Conservation (phyloP, 768 basidiomycete genomes). For the Trametes sanguinea region DNA sequence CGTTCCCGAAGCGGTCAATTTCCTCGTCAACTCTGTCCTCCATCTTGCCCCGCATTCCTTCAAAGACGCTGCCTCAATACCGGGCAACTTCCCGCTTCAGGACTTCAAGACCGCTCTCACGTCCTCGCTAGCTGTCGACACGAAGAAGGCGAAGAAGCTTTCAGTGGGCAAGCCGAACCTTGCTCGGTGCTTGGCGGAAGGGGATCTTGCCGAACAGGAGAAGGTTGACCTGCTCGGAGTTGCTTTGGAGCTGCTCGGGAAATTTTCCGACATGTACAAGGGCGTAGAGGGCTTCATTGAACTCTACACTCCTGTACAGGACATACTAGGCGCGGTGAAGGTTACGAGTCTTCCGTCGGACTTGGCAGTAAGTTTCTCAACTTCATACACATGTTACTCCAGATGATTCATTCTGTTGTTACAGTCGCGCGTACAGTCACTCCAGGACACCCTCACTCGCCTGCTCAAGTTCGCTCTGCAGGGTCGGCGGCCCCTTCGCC, state of each 20-base stretch:
- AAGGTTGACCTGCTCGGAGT: conserved; percentile 74
- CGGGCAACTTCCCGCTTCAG: conserved; percentile 70
- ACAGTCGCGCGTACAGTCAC: conserved; percentile 50
- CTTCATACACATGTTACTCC: no score
- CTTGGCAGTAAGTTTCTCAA: conserved; percentile 52
- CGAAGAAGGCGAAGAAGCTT: conserved; percentile 44
- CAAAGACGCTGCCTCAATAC: conserved; percentile 47
- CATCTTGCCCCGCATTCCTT: conserved; percentile 72
- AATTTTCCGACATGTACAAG: conserved; percentile 77
- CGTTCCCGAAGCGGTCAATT: conserved; percentile 88
- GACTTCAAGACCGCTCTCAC: conserved; percentile 62
- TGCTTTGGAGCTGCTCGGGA: conserved; percentile 61
- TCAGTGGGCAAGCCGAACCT: conserved; percentile 50
- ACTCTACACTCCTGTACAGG: conserved; percentile 68
- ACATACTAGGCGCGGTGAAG: conserved; percentile 58
- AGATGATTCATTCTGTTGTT: not conserved
- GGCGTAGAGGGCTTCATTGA: conserved; percentile 83
- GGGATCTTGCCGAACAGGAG: conserved; percentile 47
- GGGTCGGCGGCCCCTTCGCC: conserved; percentile 72
- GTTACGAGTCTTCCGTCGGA: conserved; percentile 45
- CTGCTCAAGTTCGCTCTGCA: conserved; percentile 73
- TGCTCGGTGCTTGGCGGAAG: conserved; percentile 40
- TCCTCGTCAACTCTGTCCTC: conserved; percentile 68
- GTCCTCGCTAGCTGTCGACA: conserved; percentile 40
- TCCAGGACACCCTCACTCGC: conserved; percentile 54